phyloP scores from a whole-genome alignment of 1,139 yeast species.

The Saccharomyces hybrid region DNA sequence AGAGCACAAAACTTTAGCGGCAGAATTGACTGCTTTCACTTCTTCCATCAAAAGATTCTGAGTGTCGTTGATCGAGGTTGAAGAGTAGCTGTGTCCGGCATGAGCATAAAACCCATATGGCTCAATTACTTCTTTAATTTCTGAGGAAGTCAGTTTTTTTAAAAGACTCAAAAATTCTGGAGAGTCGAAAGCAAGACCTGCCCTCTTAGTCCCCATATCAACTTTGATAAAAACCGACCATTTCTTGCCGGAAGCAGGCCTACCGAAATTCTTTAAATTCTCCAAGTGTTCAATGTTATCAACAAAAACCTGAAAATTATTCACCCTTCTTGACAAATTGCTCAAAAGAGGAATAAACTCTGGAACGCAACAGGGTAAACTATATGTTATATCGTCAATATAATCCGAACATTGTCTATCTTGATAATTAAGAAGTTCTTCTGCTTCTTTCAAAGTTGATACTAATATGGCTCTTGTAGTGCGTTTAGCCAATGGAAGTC shows the following conservation, averaged over 20 bases:
- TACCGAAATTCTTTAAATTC: conserved; percentile 36
- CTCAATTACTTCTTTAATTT: conserved; percentile 32
- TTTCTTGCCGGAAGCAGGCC: conserved; percentile 28
- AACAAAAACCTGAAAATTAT: conserved; percentile 48
- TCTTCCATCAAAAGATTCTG: conserved; percentile 45
- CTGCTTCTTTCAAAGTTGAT: conserved; percentile 63
- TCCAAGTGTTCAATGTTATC: conserved; percentile 55
- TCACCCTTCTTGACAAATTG: conserved; percentile 38
- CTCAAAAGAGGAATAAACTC: conserved; percentile 45
- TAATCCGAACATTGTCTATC: conserved; percentile 35
- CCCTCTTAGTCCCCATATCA: conserved; percentile 57
- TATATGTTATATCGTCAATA: conserved; percentile 55
- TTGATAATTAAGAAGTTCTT: conserved; percentile 43
- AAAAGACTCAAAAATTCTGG: conserved; percentile 32
- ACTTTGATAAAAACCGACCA: conserved; percentile 55
- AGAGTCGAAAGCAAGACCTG: conserved; percentile 44
- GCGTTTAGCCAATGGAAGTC: conserved; percentile 34
- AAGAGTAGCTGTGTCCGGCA: conserved; percentile 67
- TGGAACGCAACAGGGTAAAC: conserved; percentile 58
- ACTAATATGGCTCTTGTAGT: conserved; percentile 50
- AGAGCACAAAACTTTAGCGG: conserved; percentile 25
- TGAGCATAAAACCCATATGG: conserved; percentile 69
- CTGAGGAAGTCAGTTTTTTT: conserved; percentile 27
- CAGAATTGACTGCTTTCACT: conserved; percentile 47
- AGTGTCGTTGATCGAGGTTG: conserved; percentile 44